Conservation (phyloP, 495 filamentous ascomycete genomes). For the Lophiotrema nucula region DNA sequence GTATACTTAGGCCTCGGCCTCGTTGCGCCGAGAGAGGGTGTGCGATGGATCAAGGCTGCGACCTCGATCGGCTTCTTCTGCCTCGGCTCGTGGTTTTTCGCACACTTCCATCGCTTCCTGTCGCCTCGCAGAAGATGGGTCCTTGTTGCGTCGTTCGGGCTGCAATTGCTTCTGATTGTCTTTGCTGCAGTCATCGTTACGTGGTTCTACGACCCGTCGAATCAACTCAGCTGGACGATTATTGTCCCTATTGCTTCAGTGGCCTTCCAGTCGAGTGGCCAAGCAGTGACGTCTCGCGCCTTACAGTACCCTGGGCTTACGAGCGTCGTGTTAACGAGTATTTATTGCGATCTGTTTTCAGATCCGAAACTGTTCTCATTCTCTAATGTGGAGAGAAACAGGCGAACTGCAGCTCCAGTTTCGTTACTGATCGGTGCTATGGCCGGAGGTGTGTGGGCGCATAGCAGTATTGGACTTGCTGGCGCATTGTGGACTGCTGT, state of each 20-base stretch:
- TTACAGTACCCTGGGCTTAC: constrained; percentile 61
- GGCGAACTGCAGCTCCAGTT: constrained; percentile 56
- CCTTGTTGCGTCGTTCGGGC: constrained; percentile 57
- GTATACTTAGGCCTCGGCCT: constrained; percentile 71
- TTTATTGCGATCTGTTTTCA: constrained; percentile 70
- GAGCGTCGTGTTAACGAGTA: constrained; percentile 68
- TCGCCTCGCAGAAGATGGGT: constrained; percentile 60
- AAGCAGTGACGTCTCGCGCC: constrained; percentile 66
- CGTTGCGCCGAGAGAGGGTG: constrained; percentile 51
- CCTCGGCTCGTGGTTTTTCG: constrained; percentile 64
- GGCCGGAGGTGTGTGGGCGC: constrained; percentile 57
- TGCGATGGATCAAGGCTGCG: constrained; percentile 65
- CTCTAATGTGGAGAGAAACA: constrained; percentile 57
- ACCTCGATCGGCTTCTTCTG: constrained; percentile 66
- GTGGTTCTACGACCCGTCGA: constrained; percentile 39
- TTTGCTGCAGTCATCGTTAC: constrained; percentile 60
- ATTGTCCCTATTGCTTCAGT: constrained; percentile 62
- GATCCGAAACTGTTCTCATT: constrained; percentile 54
- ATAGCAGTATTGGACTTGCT: constrained; percentile 55
- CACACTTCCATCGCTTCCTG: constrained; percentile 58
- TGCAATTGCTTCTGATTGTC: constrained; percentile 54
- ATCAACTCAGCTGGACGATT: constrained; percentile 55
- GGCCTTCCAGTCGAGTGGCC: constrained; percentile 69
- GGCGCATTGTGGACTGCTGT: constrained; percentile 65
- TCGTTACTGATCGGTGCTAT: constrained; percentile 61